Evolutionary conservation across 176 grass and related monocot species (phyloP).

Genomic region (Bolboschoenus planiculmis): DNA sequence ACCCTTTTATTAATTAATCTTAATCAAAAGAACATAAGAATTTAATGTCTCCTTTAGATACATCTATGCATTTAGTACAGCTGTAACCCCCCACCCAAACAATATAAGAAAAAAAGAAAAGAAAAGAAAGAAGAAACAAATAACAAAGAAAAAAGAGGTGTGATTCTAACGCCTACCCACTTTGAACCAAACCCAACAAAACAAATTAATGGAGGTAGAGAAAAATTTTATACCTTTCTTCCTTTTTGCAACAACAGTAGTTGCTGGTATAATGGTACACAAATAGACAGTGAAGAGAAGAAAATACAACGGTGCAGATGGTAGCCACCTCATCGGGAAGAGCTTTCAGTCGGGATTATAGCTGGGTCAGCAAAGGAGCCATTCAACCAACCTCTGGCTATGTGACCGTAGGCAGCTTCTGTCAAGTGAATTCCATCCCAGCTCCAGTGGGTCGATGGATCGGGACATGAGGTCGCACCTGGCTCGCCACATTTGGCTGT

Average conservation of each 20-base stretch:
- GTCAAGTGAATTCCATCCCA: constrained; percentile 95
- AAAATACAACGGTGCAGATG: background rate
- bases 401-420: constrained; percentile 57
- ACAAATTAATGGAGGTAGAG: constrained; percentile 16
- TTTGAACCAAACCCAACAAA: constrained; percentile 8
- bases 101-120: constrained; percentile 4
- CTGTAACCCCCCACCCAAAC: constrained; percentile 21
- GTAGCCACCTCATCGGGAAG: background rate
- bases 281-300: background rate
- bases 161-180: constrained; percentile 15
- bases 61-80: constrained; percentile 23
- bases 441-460: constrained; percentile 69
- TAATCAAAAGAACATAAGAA: constrained; percentile 26
- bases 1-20: constrained; percentile 18
- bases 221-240: constrained; percentile 15
- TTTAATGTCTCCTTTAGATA: constrained; percentile 22
- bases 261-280: constrained; percentile 14
- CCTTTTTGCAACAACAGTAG: constrained; percentile 8
- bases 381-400: constrained; percentile 70
- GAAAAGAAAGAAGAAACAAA: background rate
- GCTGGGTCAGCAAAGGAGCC: constrained; percentile 54
- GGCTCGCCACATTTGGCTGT: constrained; percentile 61
- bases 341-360: constrained; percentile 30
- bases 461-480: constrained; percentile 37
- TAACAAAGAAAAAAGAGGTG: constrained; percentile 1